A percentile compares a stretch with the other conserved stretches of the same genome.
Evolutionary conservation across 2,329 filamentous ascomycete species (phyloP).

Genomic region (Fusarium xylarioides): DNA sequence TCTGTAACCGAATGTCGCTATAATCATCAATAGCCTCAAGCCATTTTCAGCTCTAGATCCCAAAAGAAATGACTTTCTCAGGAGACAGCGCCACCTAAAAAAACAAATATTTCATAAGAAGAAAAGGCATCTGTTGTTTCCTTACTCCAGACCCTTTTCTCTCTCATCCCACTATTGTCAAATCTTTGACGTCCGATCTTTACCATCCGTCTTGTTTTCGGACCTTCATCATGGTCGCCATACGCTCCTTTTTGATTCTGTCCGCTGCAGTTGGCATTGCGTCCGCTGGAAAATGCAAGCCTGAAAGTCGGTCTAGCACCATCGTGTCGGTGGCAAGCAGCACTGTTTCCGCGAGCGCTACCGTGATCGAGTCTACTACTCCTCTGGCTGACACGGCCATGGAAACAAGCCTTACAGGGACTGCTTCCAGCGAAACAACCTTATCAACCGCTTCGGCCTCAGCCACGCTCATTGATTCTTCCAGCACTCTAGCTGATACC

Average conservation of each 20-base stretch:
- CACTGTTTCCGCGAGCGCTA: neutral
- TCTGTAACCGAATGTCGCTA: neutral
- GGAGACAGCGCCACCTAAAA: neutral
- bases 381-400: fast-evolving
- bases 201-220: neutral
- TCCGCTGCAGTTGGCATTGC: neutral
- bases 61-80: neutral
- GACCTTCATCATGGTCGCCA: neutral
- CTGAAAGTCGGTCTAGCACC: neutral
- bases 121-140: fast-evolving
- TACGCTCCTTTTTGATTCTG: fast-evolving
- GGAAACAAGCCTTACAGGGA: no score
- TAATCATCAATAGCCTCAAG: neutral
- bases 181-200: neutral
- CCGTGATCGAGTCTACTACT: neutral
- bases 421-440: neutral
- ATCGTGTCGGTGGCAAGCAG: fast-evolving
- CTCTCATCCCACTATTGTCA: neutral
- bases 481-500: fast-evolving
- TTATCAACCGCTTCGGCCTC: no score
- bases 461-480: no score
- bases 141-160: fast-evolving
- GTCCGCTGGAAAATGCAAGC: neutral
- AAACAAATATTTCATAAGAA: neutral
- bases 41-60: neutral